These are phyloP conservation scores for Coemansia sp. DNA, from an alignment of 192 early-diverging fungal species.

Conservation along the genomic window DNA sequence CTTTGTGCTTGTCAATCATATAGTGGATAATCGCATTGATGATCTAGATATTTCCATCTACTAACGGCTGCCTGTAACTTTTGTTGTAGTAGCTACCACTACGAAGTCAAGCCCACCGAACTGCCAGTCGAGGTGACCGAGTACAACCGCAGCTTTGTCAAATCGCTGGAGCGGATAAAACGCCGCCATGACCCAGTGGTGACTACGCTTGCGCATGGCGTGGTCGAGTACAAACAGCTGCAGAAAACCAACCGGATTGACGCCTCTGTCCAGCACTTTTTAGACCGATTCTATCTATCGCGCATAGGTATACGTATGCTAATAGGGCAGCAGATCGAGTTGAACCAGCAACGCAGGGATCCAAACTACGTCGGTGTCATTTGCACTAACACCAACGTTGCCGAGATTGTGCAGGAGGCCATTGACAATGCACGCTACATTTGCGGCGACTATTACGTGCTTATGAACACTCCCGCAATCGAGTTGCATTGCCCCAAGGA, in stretches of 20 bases:
- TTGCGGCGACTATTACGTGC: constrained; percentile 86
- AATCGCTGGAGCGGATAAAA: constrained; percentile 89
- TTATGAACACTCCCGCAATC: constrained; percentile 80
- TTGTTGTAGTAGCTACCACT: constrained; percentile 51
- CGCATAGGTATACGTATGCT: constrained; percentile 98
- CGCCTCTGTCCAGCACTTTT: constrained; percentile 81
- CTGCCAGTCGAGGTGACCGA: constrained; percentile 68
- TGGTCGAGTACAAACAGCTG: constrained; percentile 84
- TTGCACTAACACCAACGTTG: constrained; percentile 82
- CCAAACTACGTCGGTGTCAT: constrained; percentile 90
- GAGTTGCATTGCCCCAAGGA: constrained; percentile 70
- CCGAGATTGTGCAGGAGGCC: constrained; percentile 82
- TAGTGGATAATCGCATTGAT: no score
- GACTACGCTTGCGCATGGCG: constrained; percentile 89
- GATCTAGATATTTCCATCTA: no score
- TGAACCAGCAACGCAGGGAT: constrained; percentile 62
- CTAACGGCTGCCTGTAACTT: no score
- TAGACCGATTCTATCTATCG: constrained; percentile 96
- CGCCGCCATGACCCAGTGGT: constrained; percentile 90
- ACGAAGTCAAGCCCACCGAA: constrained; percentile 49
- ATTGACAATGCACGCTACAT: constrained; percentile 87
- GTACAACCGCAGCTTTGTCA: constrained; percentile 85
- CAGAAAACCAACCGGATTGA: constrained; percentile 54
- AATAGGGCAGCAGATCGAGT: constrained; percentile 82
- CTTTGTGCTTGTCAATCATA: no score